Percentiles rank a stretch among this genome's conserved stretches.
Evolutionary conservation across 768 basidiomycete genomes (phyloP).

Genomic region (Dendrothele bispora): DNA sequence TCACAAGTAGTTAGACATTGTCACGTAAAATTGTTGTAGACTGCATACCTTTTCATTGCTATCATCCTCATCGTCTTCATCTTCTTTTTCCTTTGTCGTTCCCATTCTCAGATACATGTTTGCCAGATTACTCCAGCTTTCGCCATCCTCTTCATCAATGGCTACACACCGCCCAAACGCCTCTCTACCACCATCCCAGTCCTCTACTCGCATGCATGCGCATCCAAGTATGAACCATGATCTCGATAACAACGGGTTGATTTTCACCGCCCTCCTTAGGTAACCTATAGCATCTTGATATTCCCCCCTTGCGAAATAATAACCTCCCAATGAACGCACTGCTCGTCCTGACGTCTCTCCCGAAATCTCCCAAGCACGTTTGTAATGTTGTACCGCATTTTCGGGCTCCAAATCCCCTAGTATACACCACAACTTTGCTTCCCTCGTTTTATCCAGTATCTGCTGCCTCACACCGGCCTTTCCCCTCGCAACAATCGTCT

Average conservation of each 20-base stretch:
- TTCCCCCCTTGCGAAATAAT: conserved; percentile 68
- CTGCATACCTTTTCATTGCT: not conserved
- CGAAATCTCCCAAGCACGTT: conserved; percentile 83
- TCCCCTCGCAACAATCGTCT: conserved; percentile 61
- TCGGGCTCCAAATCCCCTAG: conserved; percentile 88
- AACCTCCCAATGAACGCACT: conserved; percentile 88
- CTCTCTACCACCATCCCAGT: conserved; percentile 81
- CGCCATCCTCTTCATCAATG: conserved; percentile 94
- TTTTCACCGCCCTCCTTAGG: conserved; percentile 73
- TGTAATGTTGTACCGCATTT: conserved; percentile 71
- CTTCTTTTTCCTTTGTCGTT: conserved; percentile 31
- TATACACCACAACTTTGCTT: conserved; percentile 94
- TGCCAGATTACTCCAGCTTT: conserved; percentile 98
- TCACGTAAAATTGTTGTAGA: too few relatives aligned
- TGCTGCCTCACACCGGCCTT: conserved; percentile 41
- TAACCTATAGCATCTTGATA: conserved; percentile 64
- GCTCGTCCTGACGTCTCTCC: conserved; percentile 81
- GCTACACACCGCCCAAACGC: conserved; percentile 85
- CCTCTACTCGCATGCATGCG: conserved; percentile 75
- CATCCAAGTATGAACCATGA: conserved; percentile 99
- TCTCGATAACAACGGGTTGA: conserved; percentile 85
- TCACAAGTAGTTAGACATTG: too few relatives aligned
- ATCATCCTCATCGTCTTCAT: conserved; percentile 26
- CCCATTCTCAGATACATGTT: conserved; percentile 89
- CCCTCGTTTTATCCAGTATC: conserved; percentile 55